Conservation (phyloP, 2,329 filamentous ascomycete genomes). For the Aspergillus floridensis region DNA sequence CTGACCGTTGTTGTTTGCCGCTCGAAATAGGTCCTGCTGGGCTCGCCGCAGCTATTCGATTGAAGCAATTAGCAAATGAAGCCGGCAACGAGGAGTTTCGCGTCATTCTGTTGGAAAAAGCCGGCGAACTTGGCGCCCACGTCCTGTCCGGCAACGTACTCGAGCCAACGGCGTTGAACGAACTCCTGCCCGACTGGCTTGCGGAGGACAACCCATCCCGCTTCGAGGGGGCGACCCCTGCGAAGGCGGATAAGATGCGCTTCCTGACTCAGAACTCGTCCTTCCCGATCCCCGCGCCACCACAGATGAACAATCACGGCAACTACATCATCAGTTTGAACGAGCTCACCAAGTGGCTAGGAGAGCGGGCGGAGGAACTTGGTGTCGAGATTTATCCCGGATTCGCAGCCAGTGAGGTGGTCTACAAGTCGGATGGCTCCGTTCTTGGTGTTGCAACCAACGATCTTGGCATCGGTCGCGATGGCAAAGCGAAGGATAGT, state of each 20-base stretch:
- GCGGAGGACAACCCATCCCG: constrained; percentile 81
- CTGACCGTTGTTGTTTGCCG: constrained; percentile 6
- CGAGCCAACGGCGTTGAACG: constrained; percentile 80
- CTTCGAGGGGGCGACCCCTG: constrained; percentile 84
- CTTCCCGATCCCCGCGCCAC: constrained; percentile 80
- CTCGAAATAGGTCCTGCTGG: constrained; percentile 70
- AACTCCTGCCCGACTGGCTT: constrained; percentile 92
- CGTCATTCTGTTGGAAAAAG: constrained; percentile 90
- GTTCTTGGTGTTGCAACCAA: constrained; percentile 96
- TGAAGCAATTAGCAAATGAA: constrained; percentile 94
- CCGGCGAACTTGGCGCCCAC: constrained; percentile 89
- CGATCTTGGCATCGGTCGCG: constrained; percentile 78
- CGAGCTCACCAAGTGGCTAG: constrained; percentile 92
- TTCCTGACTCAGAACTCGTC: constrained; percentile 81
- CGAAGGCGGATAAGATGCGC: constrained; percentile 81
- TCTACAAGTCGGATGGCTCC: constrained; percentile 81
- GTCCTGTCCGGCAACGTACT: constrained; percentile 95
- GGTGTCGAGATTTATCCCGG: constrained; percentile 96
- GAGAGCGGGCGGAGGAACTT: constrained; percentile 91
- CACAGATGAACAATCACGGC: constrained; percentile 97
- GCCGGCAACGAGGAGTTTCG: constrained; percentile 95
- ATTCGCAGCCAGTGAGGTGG: constrained; percentile 88
- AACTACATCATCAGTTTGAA: constrained; percentile 98
- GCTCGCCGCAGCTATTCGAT: constrained; percentile 83
- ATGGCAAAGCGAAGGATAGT: constrained; percentile 80